Evolutionary conservation across 2,329 filamentous ascomycete genomes (phyloP).

Genomic region (Fusarium devonianum): DNA sequence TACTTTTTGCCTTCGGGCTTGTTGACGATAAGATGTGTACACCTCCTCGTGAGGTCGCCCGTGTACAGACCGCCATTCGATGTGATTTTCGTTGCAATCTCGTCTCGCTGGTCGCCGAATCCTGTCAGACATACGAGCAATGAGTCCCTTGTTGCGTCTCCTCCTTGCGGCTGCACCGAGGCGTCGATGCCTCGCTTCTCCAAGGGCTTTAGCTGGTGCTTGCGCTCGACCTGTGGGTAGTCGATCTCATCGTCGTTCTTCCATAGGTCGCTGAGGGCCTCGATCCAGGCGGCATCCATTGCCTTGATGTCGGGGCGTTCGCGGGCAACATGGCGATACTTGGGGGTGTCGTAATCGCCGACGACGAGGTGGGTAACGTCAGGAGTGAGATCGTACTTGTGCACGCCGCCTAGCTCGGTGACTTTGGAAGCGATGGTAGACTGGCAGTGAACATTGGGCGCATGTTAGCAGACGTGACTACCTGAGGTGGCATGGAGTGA

Average conservation of each 20-base stretch:
- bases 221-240: constrained; percentile 70
- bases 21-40: constrained; percentile 87
- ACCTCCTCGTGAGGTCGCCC: constrained; percentile 83
- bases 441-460: constrained; percentile 41
- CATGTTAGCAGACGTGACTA: constrained; percentile 1
- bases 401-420: constrained; percentile 81
- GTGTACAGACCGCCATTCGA: constrained; percentile 83
- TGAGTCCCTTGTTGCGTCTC: constrained; percentile 46
- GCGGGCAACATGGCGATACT: constrained; percentile 94
- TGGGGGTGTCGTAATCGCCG: constrained; percentile 86
- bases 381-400: constrained; percentile 92
- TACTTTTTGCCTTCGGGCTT: constrained; percentile 89
- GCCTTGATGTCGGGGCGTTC: constrained; percentile 86
- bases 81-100: constrained; percentile 72
- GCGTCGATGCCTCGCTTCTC: constrained; percentile 58
- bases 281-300: constrained; percentile 83
- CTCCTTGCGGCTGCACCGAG: constrained; percentile 28
- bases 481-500: constrained; percentile 3
- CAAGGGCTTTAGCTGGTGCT: constrained; percentile 71
- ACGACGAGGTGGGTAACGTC: constrained; percentile 95
- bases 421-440: constrained; percentile 69
- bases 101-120: constrained; percentile 69
- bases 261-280: constrained; percentile 81
- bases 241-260: constrained; percentile 81
- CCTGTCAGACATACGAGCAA: constrained; percentile 64